These are phyloP conservation scores for Pseudogymnoascus sp. DNA, from an alignment of 2,329 filamentous ascomycete genomes.

Conservation along the genomic window DNA sequence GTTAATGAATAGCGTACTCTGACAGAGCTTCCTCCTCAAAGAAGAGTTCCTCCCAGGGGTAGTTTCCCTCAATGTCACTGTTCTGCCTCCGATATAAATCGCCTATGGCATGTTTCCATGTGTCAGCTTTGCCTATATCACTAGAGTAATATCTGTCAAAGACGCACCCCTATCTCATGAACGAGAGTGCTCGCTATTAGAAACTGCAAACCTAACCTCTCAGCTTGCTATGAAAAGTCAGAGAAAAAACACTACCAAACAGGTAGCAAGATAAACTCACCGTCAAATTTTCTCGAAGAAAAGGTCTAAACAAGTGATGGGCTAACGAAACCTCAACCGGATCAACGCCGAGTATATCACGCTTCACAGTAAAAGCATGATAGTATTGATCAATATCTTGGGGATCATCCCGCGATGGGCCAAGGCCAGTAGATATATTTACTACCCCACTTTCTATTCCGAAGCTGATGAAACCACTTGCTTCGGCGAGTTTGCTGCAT, in stretches of 20 bases:
- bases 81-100: not conserved
- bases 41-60: not conserved
- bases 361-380: not conserved
- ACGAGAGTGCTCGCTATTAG: not conserved
- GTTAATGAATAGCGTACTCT: slow-evolving; percentile 1
- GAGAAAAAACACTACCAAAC: not conserved
- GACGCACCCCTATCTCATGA: not conserved
- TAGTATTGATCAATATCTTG: not conserved
- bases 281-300: not conserved
- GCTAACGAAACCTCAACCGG: not conserved
- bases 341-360: not conserved
- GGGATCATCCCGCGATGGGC: not conserved
- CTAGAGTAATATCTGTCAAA: not conserved
- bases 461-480: not conserved
- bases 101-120: not conserved
- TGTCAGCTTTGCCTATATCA: not conserved
- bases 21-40: not conserved
- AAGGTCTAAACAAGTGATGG: not conserved
- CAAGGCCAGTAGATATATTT: not conserved
- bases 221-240: not conserved
- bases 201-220: not conserved
- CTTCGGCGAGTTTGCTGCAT: not conserved
- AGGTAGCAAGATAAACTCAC: not conserved
- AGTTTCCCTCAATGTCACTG: not conserved
- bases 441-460: slow-evolving; percentile 3